A percentile compares a stretch with the other conserved stretches of the same genome.
Evolutionary conservation across 2,329 filamentous ascomycete genomes (phyloP).

Genomic region (Neofusicoccum ribis): DNA sequence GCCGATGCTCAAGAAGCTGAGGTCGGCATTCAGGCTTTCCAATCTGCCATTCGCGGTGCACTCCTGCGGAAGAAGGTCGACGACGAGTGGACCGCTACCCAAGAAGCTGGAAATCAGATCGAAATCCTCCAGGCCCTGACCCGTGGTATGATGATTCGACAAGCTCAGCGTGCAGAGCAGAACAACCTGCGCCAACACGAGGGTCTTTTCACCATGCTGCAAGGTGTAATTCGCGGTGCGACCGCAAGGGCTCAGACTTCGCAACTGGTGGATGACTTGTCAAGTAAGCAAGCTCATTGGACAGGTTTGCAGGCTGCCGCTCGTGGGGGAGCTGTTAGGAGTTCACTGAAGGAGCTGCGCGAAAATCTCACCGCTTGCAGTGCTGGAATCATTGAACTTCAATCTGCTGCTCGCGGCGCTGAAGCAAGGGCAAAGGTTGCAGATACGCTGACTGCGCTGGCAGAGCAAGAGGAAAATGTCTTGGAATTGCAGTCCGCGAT

Average conservation of each 20-base stretch:
- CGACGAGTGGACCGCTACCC: constrained; percentile 26
- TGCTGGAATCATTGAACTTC: constrained; percentile 1
- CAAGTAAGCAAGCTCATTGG: constrained; percentile 43
- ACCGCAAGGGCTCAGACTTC: constrained; percentile 43
- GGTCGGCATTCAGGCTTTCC: constrained; percentile 54
- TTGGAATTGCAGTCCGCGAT: constrained; percentile 54
- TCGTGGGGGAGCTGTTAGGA: constrained; percentile 9
- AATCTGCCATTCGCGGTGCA: constrained; percentile 64
- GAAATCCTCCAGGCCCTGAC: constrained; percentile 42
- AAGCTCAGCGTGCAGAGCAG: constrained; percentile 36
- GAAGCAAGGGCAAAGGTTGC: constrained; percentile 24
- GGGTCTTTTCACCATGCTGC: constrained; percentile 53
- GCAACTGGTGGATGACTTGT: constrained; percentile 43
- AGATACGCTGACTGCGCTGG: constrained; percentile 31
- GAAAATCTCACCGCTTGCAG: neutral
- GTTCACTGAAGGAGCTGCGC: constrained; percentile 5
- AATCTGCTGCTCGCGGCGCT: constrained; percentile 24
- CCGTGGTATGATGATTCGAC: constrained; percentile 44
- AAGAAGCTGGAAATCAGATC: constrained; percentile 24
- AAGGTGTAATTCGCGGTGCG: constrained; percentile 63
- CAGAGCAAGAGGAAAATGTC: constrained; percentile 45
- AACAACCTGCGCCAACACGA: constrained; percentile 40
- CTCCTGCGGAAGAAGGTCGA: constrained; percentile 54
- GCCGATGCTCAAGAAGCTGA: constrained; percentile 62
- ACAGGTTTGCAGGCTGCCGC: constrained; percentile 35